Percentiles rank a stretch among this genome's conserved stretches.
These are phyloP conservation scores for Nitzschia inconspicua DNA, from an alignment of 108 stramenopile species.

Conservation along the genomic window DNA sequence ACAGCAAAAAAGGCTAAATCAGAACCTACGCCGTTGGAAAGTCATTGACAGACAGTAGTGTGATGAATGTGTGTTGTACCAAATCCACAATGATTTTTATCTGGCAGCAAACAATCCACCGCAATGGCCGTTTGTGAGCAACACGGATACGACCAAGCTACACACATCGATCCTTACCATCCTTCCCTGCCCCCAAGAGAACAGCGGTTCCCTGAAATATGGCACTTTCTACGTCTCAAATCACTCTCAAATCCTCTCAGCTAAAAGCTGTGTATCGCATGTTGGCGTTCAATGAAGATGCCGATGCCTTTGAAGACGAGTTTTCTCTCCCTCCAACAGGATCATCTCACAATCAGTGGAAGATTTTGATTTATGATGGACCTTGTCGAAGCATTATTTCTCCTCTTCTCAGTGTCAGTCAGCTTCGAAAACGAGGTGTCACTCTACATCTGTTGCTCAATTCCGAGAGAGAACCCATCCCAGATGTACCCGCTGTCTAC, in stretches of 20 bases:
- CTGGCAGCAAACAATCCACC: too few relatives aligned
- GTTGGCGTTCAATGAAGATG: constrained; percentile 68
- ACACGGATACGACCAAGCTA: too few relatives aligned
- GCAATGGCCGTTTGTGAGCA: too few relatives aligned
- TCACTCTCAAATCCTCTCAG: constrained; percentile 71
- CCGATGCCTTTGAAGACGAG: constrained; percentile 32
- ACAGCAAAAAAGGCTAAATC: too few relatives aligned
- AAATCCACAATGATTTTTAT: too few relatives aligned
- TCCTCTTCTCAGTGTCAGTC: constrained; percentile 90
- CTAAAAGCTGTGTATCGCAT: constrained; percentile 72
- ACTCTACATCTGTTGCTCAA: constrained; percentile 94
- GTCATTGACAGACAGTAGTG: too few relatives aligned
- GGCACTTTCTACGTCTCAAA: constrained; percentile 17
- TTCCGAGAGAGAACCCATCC: constrained; percentile 89
- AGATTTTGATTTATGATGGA: constrained; percentile 96
- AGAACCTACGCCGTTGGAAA: too few relatives aligned
- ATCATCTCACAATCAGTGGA: constrained; percentile 88
- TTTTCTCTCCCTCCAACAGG: constrained; percentile 53
- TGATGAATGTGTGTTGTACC: too few relatives aligned
- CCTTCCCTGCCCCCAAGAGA: background rate
- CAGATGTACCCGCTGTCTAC: constrained; percentile 97
- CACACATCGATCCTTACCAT: too few relatives aligned
- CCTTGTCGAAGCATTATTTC: constrained; percentile 94
- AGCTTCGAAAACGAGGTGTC: constrained; percentile 92
- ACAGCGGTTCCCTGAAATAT: background rate